Evolutionary conservation across 129 eudicot genomes (phyloP), one percentile per base, ranked within the genome.

Genomic region (Erigeron canadensis): DNA sequence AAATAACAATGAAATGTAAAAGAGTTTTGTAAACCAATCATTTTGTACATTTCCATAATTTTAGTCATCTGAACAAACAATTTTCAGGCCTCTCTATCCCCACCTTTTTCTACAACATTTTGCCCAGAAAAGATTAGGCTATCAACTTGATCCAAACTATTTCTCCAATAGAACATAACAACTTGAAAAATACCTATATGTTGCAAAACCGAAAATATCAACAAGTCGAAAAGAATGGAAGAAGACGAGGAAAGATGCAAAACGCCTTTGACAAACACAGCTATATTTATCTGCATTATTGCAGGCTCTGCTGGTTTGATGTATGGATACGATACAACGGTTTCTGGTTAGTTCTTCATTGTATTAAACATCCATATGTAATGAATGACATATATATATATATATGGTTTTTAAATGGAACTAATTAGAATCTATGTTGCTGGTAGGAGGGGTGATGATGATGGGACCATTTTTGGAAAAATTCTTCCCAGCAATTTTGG

Each of bases 371-470:
- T 4, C 17, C 11, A 28, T 15, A n/a, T 51, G 48, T 0, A 6
- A 22, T 3, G 6, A 6, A 22, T 3, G 6, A 4, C 73, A 28
- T 9, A 56, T 19, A 22, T 3, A 58, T 23, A 58, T 9, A 56
- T 19, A 22, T 3, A 58, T 23, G 22, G 7, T 4, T 2, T 23
- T 57, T 22, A 6, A 51, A 69, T 69, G 58, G 47, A 67, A 43
- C 41, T 28, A 46, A 23, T 68, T 4, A 45, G 12, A 10, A 15
- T 67, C 10, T 46, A 57, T 37, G 28, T 58, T 57, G 42, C 13
- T 28, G 65, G 70, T 55, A 83, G 87, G 87, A 44, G 84, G 87
- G 59, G 87, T 83, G n/a, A 76, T 82, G 65, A 72, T 82, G 73
- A 76, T 83, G 84, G 12, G 6, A 67, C 79, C 87, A 39, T 80